phyloP scores from a whole-genome alignment of 2,329 filamentous ascomycete genomes.

The Lecanoromycetidae sp. region DNA sequence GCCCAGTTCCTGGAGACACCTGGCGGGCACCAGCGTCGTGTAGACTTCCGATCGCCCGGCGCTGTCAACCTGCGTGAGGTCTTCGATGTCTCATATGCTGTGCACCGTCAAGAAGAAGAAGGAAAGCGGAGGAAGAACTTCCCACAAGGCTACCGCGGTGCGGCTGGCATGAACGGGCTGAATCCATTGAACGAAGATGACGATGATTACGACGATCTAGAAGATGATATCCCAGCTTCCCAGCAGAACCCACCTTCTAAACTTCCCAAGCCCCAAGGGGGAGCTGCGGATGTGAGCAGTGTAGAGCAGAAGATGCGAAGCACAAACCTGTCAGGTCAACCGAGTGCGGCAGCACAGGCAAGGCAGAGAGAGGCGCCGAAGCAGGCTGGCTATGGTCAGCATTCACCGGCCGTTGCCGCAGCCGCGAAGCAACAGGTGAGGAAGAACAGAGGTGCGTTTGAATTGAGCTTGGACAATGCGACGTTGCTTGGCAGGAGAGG shows the following conservation, averaged over 20 bases:
- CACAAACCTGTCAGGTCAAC: constrained; percentile 54
- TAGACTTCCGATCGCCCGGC: constrained; percentile 90
- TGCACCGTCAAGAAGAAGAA: constrained; percentile 93
- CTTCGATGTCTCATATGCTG: constrained; percentile 96
- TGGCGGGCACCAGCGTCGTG: constrained; percentile 44
- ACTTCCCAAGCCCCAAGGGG: constrained; percentile 52
- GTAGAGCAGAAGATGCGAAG: constrained; percentile 82
- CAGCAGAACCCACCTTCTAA: constrained; percentile 43
- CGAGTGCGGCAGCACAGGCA: constrained; percentile 50
- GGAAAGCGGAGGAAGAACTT: constrained; percentile 81
- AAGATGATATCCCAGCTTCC: constrained; percentile 45
- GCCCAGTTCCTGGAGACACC: constrained; percentile 47
- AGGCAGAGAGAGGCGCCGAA: constrained; percentile 40
- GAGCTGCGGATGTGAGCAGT: constrained; percentile 50
- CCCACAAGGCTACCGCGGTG: constrained; percentile 53
- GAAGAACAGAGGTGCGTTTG: constrained; percentile 71
- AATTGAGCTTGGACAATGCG: constrained; percentile 81
- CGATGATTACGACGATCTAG: constrained; percentile 54
- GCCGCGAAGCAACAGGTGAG: constrained; percentile 70
- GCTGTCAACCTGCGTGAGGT: constrained; percentile 93
- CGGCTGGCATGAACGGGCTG: constrained; percentile 52
- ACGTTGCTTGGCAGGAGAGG: constrained; percentile 67
- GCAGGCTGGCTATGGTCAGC: constrained; percentile 70
- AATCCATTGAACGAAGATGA: constrained; percentile 55
- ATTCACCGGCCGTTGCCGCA: constrained; percentile 70